Conservation (phyloP, 306 rosid species). For the Citrullus amarus region DNA sequence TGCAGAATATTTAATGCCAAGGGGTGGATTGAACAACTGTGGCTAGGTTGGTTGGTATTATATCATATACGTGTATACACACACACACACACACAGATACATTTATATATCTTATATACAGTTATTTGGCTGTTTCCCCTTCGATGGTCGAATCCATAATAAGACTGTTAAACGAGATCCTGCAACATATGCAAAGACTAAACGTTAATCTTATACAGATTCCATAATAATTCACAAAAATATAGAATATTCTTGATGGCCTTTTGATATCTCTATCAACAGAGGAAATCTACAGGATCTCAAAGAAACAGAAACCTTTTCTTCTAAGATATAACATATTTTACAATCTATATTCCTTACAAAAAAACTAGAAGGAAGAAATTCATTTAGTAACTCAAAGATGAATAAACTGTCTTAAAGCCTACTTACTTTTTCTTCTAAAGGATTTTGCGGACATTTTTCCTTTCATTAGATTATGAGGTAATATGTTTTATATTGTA, state of each 20-base stretch:
- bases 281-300: not conserved
- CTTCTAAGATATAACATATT: not conserved
- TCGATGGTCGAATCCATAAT: not conserved
- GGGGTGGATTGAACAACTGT: not conserved
- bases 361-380: not conserved
- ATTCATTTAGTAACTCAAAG: not conserved
- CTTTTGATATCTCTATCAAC: not conserved
- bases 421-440: not conserved
- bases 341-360: not conserved
- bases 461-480: not conserved
- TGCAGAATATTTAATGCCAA: not conserved
- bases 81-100: not conserved
- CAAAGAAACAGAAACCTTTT: not conserved
- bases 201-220: not conserved
- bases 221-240: not conserved
- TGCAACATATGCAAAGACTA: not conserved
- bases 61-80: not conserved
- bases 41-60: not conserved
- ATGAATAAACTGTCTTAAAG: not conserved
- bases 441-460: not conserved
- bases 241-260: not conserved
- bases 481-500: not conserved
- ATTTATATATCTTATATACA: conserved; percentile 1
- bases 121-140: not conserved
- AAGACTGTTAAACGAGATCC: not conserved